Conservation (phyloP, 1,139 yeast genomes). For the Pichia sp. region DNA sequence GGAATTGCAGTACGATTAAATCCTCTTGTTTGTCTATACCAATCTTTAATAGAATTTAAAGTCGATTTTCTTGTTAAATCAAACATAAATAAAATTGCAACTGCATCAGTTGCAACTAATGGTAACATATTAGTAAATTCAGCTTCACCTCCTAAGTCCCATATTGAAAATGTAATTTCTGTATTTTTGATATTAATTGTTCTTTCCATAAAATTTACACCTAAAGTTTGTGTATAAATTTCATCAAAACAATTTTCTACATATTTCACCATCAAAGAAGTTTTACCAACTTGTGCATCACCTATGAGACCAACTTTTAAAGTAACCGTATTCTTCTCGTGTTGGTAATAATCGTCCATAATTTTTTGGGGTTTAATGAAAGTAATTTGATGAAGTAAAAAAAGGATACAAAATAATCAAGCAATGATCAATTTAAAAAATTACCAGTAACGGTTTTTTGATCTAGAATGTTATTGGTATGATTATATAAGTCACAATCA, state of each 20-base stretch:
- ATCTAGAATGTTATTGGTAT: too few relatives aligned
- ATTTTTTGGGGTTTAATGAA: too few relatives aligned
- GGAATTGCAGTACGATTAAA: slow-evolving; percentile 91
- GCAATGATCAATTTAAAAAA: too few relatives aligned
- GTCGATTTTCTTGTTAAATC: slow-evolving; percentile 87
- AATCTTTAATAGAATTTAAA: slow-evolving; percentile 79
- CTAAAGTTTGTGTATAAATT: slow-evolving; percentile 87
- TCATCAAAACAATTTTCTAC: slow-evolving; percentile 93
- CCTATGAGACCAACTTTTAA: slow-evolving; percentile 92
- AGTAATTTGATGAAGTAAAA: too few relatives aligned
- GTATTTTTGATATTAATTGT: slow-evolving; percentile 82
- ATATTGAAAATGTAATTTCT: slow-evolving; percentile 83
- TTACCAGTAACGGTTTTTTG: too few relatives aligned
- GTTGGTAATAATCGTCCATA: not conserved
- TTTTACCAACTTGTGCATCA: slow-evolving; percentile 97
- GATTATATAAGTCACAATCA: too few relatives aligned
- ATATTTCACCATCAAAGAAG: slow-evolving; percentile 94
- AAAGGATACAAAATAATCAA: too few relatives aligned
- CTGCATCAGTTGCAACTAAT: slow-evolving; percentile 90
- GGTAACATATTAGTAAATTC: slow-evolving; percentile 97
- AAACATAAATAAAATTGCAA: slow-evolving; percentile 87
- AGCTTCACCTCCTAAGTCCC: slow-evolving; percentile 97
- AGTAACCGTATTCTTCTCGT: slow-evolving; percentile 47
- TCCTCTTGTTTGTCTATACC: slow-evolving; percentile 93
- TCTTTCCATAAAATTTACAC: slow-evolving; percentile 94